Base-by-base conservation (phyloP, 176 grass and related monocot species). In the Coix lacrymajobi region DNA sequence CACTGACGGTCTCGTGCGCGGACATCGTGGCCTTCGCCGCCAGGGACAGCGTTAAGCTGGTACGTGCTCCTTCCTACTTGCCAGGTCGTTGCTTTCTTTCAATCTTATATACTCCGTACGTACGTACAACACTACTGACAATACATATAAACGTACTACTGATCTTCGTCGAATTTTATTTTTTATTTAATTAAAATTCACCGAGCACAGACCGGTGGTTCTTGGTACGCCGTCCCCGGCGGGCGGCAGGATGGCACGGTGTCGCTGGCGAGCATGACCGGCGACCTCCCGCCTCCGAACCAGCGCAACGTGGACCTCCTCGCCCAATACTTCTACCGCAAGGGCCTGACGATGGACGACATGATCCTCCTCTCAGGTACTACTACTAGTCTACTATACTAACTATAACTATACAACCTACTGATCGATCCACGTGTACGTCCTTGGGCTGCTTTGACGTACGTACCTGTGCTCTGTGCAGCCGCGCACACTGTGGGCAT, bases 281-380 rank as follows among this genome's bases (percentile, higher is more conserved):
- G 52, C 40, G 44, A 87, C 16, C 83, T 89, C 32, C 81, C 90
- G 3, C 81, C 86, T 0, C 51, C 68, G 8, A 87, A 43, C 14
- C 80, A 77, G 44, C 83, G 88, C 11, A 61, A 64, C 67, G 75
- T 89, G 30, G 41, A 66, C 52, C 17, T 51, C 13, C 91, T 97
- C 41, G 69, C 77, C 10, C 78, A 41, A 22, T 83, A 36, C 72
- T 97, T 97, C 57, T 15, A 5, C 4, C 60, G 8, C 11, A 93
- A 93, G 66, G 74, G 64, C 4, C 52, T 93, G 29, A 69, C 83
- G 2, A 32, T 91, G 32, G 91, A 93, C 22, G 94, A 97, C 69
- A 80, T 97, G 78, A 36, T 97, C 20, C 79, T 87, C 37, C 85
- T 96, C 29, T 96, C 93, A 14, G 87, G 91, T 92, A 79, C 14